Evolutionary conservation across 139 green algal genomes (phyloP).

Genomic region (Asterochloris sp.): DNA sequence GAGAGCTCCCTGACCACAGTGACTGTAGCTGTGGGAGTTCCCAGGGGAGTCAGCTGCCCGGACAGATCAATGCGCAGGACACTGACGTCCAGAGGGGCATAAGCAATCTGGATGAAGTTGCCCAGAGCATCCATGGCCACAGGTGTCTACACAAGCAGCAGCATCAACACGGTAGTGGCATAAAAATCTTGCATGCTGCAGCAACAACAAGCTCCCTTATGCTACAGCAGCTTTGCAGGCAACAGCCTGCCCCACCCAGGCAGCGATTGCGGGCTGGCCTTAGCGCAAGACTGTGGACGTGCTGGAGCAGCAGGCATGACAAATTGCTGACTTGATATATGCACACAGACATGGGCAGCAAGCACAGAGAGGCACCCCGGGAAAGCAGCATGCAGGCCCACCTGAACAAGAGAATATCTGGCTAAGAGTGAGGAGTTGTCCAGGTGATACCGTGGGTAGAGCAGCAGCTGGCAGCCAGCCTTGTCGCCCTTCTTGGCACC

Average conservation of each 20-base stretch:
- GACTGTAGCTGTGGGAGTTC: conserved; percentile 43
- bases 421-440: conserved; percentile 79
- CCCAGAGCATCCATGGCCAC: conserved; percentile 79
- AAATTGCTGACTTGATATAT: background rate
- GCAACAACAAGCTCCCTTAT: too few species aligned
- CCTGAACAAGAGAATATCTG: conserved; percentile 36
- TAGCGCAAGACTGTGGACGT: too few species aligned
- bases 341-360: background rate
- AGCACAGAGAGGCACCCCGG: too few species aligned
- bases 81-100: conserved; percentile 70
- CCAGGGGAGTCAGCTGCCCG: conserved; percentile 43
- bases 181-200: background rate
- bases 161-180: background rate
- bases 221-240: too few species aligned
- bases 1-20: conserved; percentile 71
- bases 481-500: conserved; percentile 1
- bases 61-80: conserved; percentile 67
- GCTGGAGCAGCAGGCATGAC: too few species aligned
- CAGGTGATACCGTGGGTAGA: conserved; percentile 86
- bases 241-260: too few species aligned
- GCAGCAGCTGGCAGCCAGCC: conserved; percentile 56
- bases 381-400: conserved; percentile 3
- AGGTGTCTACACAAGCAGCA: conserved; percentile 42
- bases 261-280: too few species aligned
- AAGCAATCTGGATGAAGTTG: conserved; percentile 69